A percentile compares a stretch with the other conserved stretches of the same genome.
Evolutionary conservation across 208 protist genomes (phyloP).

Genomic region (Leishmania amazonensis): DNA sequence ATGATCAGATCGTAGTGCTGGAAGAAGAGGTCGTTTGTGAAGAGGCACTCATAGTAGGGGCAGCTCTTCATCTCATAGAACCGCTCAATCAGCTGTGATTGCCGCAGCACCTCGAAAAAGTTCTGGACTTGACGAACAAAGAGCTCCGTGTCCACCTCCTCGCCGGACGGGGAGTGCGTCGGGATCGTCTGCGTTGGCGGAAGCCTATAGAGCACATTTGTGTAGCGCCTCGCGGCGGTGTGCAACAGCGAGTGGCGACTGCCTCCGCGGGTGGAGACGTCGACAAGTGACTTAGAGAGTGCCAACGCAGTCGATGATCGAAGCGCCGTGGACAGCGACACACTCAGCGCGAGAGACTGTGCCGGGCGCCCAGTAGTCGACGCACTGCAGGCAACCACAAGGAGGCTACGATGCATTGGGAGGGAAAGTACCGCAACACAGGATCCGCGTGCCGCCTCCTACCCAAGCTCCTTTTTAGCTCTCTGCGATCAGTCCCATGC

Average conservation of each 20-base stretch:
- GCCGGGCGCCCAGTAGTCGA: not conserved
- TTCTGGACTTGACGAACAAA: constrained; percentile 70
- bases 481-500: not conserved
- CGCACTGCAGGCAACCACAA: not conserved
- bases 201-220: constrained; percentile 76
- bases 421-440: not conserved
- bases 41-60: constrained; percentile 86
- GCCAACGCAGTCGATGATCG: not conserved
- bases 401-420: not conserved
- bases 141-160: constrained; percentile 73
- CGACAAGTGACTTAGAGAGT: not conserved
- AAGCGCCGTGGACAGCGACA: not conserved
- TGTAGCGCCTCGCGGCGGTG: constrained; percentile 46
- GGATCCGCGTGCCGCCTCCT: not conserved
- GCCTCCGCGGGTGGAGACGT: not conserved
- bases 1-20: constrained; percentile 83
- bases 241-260: constrained; percentile 8
- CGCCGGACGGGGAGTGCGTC: constrained; percentile 67
- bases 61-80: constrained; percentile 83
- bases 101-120: constrained; percentile 63
- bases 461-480: not conserved
- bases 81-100: constrained; percentile 73
- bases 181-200: constrained; percentile 73
- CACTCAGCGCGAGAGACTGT: not conserved
- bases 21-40: constrained; percentile 77